These are phyloP conservation scores for Hylodesmum podocarpum DNA, from an alignment of 306 rosid species.

Conservation along the genomic window DNA sequence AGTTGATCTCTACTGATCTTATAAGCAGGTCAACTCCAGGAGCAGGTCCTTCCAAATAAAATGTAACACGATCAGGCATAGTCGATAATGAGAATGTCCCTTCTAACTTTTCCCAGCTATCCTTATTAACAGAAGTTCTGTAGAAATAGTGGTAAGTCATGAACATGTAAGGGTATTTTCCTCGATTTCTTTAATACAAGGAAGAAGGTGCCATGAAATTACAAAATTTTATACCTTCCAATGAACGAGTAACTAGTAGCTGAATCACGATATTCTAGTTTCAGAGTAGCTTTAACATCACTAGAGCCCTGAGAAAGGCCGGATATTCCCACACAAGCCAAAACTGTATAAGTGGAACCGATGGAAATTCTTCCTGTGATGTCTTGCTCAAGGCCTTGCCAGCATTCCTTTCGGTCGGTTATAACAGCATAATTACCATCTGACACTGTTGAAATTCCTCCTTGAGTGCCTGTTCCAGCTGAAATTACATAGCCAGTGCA, in stretches of 20 bases:
- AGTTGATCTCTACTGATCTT: conserved; percentile 55
- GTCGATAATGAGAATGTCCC: conserved; percentile 71
- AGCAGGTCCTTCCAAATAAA: conserved; percentile 95
- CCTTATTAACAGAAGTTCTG: conserved; percentile 70
- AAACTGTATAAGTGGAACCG: conserved; percentile 63
- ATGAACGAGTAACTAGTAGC: conserved; percentile 61
- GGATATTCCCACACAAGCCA: conserved; percentile 77
- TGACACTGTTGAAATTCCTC: conserved; percentile 27
- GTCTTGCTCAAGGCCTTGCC: conserved; percentile 98
- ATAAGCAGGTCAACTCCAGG: conserved; percentile 75
- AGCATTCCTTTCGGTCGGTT: conserved; percentile 65
- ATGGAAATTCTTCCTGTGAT: conserved; percentile 57
- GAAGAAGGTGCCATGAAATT: conserved; percentile 4
- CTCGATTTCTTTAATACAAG: conserved; percentile 12
- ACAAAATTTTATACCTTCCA: conserved; percentile 58
- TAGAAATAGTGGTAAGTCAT: conserved; percentile 27
- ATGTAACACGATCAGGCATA: conserved; percentile 55
- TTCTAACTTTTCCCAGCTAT: conserved; percentile 75
- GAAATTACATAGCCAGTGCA: conserved; percentile 70
- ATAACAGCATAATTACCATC: conserved; percentile 60
- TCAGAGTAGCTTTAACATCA: conserved; percentile 85
- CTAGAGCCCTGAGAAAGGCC: conserved; percentile 55
- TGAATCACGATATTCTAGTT: conserved; percentile 57
- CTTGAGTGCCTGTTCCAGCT: conserved; percentile 39
- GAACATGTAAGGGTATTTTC: conserved; percentile 4